Conservation (phyloP, 352 stramenopile genomes). For the Phytophthora pisi region DNA sequence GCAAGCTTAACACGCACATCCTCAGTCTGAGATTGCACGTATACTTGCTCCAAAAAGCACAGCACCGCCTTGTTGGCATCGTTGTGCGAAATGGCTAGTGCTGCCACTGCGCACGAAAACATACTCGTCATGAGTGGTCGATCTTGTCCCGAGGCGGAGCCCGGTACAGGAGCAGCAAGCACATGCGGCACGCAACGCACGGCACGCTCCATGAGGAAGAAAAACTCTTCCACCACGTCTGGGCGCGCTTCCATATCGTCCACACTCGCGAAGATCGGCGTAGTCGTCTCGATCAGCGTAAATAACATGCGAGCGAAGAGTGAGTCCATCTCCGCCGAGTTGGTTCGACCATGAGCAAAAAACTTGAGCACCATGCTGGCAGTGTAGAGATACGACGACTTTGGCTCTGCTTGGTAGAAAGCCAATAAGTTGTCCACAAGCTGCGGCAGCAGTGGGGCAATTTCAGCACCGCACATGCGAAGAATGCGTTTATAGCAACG, state of each 20-base stretch:
- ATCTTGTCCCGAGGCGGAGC: slow-evolving; percentile 1
- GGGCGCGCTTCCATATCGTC: slow-evolving; percentile 79
- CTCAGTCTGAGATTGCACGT: slow-evolving; percentile 28
- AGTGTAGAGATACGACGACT: slow-evolving; percentile 86
- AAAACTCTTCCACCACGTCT: slow-evolving; percentile 96
- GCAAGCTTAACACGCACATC: slow-evolving; percentile 25
- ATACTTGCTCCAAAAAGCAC: slow-evolving; percentile 89
- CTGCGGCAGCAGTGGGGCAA: slow-evolving; percentile 72
- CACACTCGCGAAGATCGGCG: slow-evolving; percentile 78
- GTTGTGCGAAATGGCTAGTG: slow-evolving; percentile 92
- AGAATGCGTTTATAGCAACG: slow-evolving; percentile 90
- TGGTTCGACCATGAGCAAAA: slow-evolving; percentile 44
- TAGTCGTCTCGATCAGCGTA: slow-evolving; percentile 76
- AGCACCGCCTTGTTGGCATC: slow-evolving; percentile 95
- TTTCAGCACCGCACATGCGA: slow-evolving; percentile 60
- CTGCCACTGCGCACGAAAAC: slow-evolving; percentile 85
- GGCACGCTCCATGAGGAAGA: slow-evolving; percentile 93
- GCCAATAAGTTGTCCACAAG: slow-evolving; percentile 80
- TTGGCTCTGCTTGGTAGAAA: slow-evolving; percentile 80
- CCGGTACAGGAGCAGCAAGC: slow-evolving; percentile 47
- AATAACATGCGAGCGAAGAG: slow-evolving; percentile 67
- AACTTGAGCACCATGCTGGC: slow-evolving; percentile 88
- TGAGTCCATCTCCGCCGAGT: slow-evolving; percentile 40
- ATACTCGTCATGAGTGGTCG: slow-evolving; percentile 73
- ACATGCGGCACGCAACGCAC: slow-evolving; percentile 85